These are phyloP conservation scores for Fomitiporia mediterranea DNA, from an alignment of 1,284 basidiomycete genomes.

Conservation along the genomic window DNA sequence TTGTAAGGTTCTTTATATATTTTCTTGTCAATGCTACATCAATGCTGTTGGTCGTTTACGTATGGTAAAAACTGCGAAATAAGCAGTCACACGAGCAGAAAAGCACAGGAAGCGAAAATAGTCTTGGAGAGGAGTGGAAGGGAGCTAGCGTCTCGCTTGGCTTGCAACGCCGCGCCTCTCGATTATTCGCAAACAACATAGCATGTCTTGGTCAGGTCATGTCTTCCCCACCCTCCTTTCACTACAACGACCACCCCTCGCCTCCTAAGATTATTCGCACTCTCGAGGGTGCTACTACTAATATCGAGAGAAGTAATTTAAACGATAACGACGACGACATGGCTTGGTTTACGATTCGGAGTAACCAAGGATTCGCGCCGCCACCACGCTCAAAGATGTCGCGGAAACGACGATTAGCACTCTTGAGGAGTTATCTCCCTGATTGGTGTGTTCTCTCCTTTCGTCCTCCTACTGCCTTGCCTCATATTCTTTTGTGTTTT, in stretches of 20 bases:
- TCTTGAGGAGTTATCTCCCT: conserved; percentile 60
- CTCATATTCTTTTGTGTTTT: not conserved
- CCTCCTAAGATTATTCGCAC: no score
- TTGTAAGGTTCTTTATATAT: no score
- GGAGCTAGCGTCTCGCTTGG: not conserved
- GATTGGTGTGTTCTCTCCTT: conserved; percentile 55
- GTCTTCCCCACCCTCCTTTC: not conserved
- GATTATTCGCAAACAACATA: no score
- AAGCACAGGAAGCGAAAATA: not conserved
- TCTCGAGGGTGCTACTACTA: not conserved
- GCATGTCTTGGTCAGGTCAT: no score
- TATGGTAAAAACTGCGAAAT: not conserved
- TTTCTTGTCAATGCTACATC: no score
- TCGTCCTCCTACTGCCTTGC: conserved; percentile 9
- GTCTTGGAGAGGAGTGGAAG: not conserved
- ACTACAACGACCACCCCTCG: not conserved
- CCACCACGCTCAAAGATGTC: conserved; percentile 1
- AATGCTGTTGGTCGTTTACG: not conserved
- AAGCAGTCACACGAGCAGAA: not conserved
- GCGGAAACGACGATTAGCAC: conserved; percentile 16
- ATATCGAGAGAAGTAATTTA: not conserved
- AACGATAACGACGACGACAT: not conserved
- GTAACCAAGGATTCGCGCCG: not conserved
- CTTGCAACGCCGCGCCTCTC: not conserved
- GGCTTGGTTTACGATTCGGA: conserved; percentile 16